Evolutionary conservation across 768 basidiomycete species (phyloP), one percentile per base, ranked within the genome.

Genomic region (Neoboletus subvelutipes): DNA sequence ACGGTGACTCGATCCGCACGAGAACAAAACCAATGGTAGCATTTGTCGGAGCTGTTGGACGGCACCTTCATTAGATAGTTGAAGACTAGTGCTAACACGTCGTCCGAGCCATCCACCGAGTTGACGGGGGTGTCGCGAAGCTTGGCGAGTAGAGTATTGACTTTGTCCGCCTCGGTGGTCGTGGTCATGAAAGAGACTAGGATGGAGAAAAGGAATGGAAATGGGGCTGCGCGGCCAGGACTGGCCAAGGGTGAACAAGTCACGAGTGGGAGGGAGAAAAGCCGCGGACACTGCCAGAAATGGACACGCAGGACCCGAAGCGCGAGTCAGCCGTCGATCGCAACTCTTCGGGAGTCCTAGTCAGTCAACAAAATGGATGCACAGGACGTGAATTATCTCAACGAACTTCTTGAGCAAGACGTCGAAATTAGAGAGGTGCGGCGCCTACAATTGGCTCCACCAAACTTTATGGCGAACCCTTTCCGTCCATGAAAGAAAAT

Each of bases 21-120:
- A 29, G 74, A 69, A 70, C 94, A 97, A 69, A 89, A 95, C 92
- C 92, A 95, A 65, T 97, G 94, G 52, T 80, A 57, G 31, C 58
- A 59, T 33, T 74, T 70, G 48, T 78, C 77, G 43, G 69, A 67
- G 33, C 72, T 60, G 45, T 70, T 67, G 48, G 74, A 71, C 4
- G 76, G 73, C 0, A 78, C 73, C 20, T 69, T 72, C 72, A 87
- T 80, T 11, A 91, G 73, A 66, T 84, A 81, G 13, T 69, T 70
- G 65, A 79, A 87, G 41, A 88, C 69, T 3, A 68, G 73, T 1
- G 68, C 74, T 11, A 91, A 75, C 20, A 82, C 71, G 34, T 69
- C 71, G 61, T 84, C 81, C 36, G 80, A 72, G 47, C 77, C 77
- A 18, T 76, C 75, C 40, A 70, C 70, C 22, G 80, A 82, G 55